Evolutionary conservation across 2,329 filamentous ascomycete genomes (phyloP), one percentile per base, ranked within the genome.

Genomic region (Colletotrichum orbiculare): DNA sequence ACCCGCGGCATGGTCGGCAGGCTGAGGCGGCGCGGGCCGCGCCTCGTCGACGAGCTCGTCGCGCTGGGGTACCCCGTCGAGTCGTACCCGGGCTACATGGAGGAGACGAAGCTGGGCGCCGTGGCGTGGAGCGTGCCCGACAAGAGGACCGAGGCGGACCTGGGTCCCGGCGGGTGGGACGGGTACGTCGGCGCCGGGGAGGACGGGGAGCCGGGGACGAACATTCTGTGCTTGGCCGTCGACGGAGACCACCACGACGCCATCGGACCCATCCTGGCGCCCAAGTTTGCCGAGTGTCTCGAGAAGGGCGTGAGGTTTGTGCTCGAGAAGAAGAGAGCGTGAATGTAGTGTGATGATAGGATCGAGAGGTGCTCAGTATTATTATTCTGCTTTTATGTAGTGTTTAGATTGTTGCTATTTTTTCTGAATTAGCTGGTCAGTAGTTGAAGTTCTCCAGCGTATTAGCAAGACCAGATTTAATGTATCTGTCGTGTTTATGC

Each of bases 271-370:
- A 5, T 25, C 25, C 25, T 25, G 25, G 25, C 25, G 25, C 25
- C 25, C 25, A 25, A 25, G 25, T 25, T 56, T 12, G 54, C 54
- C 9, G 42, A 47, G 8, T 56, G 41, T 17, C 11, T 56, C 1
- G 42, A 56, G 25, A n/a, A 47, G 54, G 54, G 41, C 47, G 13
- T 56, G n/a, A 56, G 17, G 42, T 56, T 47, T 39, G 54, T 39
- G 34, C 42, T 56, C 12, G 54, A 34, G 2, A 47, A 25, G 42
- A 56, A 25, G 34, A 4, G 25, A 8, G 33, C 6, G 15, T 45
- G 10, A 17, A 6, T 17, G 13, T 13, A 2, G 17, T 6, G 15
- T 11, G 12, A 12, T 17, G 45, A 15, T 43, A 7, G 25, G 5
- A 13, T 38, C n/a, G 34, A 33, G 25, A 25, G 25, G 25, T 25